These are phyloP conservation scores for Komagataella ulmi DNA, from an alignment of 805 yeast genomes.

Conservation along the genomic window DNA sequence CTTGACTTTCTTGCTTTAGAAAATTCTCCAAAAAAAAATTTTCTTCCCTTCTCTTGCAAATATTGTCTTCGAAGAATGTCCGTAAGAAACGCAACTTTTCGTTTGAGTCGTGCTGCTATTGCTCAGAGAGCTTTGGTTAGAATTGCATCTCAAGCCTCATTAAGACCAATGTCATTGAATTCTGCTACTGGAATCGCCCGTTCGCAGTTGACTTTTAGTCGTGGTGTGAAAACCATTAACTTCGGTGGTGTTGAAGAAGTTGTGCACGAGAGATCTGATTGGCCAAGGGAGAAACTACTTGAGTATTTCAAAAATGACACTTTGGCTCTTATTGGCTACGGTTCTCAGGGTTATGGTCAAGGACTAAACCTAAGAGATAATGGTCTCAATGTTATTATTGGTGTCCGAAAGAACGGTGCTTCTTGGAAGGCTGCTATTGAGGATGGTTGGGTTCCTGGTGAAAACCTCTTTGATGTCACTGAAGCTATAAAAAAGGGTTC, in stretches of 20 bases:
- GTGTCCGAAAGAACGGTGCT: conserved; percentile 98
- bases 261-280: conserved; percentile 98
- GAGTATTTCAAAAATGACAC: conserved; percentile 98
- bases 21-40: background rate
- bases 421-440: conserved; percentile 99
- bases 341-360: conserved; percentile 99
- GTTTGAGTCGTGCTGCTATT: conserved; percentile 33
- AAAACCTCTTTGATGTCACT: conserved; percentile 87
- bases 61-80: conserved; percentile 8
- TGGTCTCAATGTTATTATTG: conserved; percentile 93
- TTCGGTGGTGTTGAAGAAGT: conserved; percentile 92
- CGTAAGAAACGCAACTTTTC: conserved; percentile 32
- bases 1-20: background rate
- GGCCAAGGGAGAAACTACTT: conserved; percentile 95
- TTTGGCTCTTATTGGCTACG: conserved; percentile 95
- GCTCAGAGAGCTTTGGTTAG: conserved; percentile 49
- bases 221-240: conserved; percentile 95
- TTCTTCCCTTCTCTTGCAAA: background rate
- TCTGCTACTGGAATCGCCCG: conserved; percentile 12
- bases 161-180: conserved; percentile 23
- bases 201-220: conserved; percentile 39
- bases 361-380: conserved; percentile 99
- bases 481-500: conserved; percentile 93
- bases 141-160: conserved; percentile 27
- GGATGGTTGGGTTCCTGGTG: conserved; percentile 99